A percentile compares a stretch with the other conserved stretches of the same genome.
phyloP scores from a whole-genome alignment of 768 basidiomycete species.

The Rhodotorula sphaerocarpa region DNA sequence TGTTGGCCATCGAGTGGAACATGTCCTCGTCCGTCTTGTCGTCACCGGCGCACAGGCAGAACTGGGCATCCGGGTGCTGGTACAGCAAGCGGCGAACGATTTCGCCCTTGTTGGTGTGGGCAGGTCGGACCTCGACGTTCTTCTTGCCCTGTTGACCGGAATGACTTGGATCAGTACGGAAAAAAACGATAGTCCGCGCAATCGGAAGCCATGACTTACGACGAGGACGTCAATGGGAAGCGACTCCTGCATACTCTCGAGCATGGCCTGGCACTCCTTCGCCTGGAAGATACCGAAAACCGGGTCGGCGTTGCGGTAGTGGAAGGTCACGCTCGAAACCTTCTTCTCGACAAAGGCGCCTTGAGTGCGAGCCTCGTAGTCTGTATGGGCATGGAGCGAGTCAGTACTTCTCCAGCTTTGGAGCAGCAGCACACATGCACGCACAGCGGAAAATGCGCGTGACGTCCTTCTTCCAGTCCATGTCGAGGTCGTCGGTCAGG shows the following conservation, averaged over 20 bases:
- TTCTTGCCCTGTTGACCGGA: conserved; percentile 63
- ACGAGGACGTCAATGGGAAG: conserved; percentile 72
- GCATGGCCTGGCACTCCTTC: conserved; percentile 87
- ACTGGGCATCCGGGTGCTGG: conserved; percentile 85
- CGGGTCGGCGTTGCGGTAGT: conserved; percentile 84
- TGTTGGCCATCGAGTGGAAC: conserved; percentile 43
- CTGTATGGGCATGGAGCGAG: too few relatives aligned
- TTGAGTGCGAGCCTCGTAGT: conserved; percentile 61
- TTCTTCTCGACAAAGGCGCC: conserved; percentile 95
- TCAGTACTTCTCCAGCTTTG: too few relatives aligned
- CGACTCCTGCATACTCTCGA: conserved; percentile 91
- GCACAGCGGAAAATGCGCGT: conserved; percentile 86
- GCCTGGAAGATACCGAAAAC: conserved; percentile 79
- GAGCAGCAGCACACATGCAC: too few relatives aligned
- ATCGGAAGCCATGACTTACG: background rate
- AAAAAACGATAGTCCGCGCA: background rate
- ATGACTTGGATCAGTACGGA: background rate
- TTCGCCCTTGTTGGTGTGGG: conserved; percentile 97
- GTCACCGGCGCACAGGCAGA: conserved; percentile 95
- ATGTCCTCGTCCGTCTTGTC: conserved; percentile 96
- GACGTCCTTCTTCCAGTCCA: conserved; percentile 96
- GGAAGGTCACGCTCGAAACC: conserved; percentile 97
- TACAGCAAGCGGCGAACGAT: conserved; percentile 92
- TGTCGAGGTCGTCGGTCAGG: conserved; percentile 84
- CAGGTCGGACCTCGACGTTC: conserved; percentile 91